Conservation (phyloP, 768 basidiomycete genomes). For the Podaxis sp. region DNA sequence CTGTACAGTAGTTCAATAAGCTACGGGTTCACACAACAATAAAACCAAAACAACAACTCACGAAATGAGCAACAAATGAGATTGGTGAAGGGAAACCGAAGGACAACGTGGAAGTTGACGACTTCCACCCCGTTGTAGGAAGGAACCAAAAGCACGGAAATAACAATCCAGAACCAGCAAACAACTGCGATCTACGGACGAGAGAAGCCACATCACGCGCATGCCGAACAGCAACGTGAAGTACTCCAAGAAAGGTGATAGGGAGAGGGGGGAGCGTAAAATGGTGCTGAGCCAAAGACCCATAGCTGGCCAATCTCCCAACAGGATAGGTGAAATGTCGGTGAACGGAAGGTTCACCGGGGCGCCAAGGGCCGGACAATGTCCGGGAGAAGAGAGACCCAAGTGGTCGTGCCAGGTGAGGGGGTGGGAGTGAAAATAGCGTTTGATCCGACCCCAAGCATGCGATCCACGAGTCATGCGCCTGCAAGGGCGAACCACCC, state of each 20-base stretch:
- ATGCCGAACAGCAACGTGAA: background rate
- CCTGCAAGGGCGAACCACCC: background rate
- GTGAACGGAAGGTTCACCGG: background rate
- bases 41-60: background rate
- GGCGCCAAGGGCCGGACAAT: background rate
- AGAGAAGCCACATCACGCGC: background rate
- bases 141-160: background rate
- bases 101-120: background rate
- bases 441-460: background rate
- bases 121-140: background rate
- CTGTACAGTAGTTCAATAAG: background rate
- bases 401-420: background rate
- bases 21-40: background rate
- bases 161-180: background rate
- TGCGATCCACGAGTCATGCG: background rate
- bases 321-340: background rate
- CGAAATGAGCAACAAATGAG: background rate
- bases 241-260: conserved; percentile 1
- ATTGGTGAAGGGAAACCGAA: background rate
- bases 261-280: background rate
- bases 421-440: background rate
- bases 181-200: background rate
- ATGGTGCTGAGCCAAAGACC: background rate
- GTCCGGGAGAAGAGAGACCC: background rate
- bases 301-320: background rate